These are phyloP conservation scores for Fraxinus cuspidata DNA, from an alignment of 257 asterid genomes.

Conservation along the genomic window DNA sequence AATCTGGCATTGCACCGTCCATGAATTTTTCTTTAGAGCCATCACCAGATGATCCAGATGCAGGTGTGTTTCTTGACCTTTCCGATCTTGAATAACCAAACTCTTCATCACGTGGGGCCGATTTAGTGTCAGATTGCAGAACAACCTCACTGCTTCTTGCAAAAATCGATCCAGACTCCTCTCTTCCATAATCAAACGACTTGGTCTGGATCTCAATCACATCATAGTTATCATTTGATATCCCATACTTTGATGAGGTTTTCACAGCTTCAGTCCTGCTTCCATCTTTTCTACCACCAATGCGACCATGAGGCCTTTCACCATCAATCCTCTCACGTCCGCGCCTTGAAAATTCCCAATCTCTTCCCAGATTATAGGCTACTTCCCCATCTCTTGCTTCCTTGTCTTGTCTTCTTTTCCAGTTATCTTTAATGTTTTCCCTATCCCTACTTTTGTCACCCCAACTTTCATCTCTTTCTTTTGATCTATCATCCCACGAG, in stretches of 20 bases:
- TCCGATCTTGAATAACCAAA: constrained; percentile 50
- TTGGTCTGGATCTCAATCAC: constrained; percentile 97
- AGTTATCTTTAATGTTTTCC: constrained; percentile 65
- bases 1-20: constrained; percentile 57
- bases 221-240: constrained; percentile 91
- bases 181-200: constrained; percentile 78
- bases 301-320: constrained; percentile 66
- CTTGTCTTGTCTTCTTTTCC: constrained; percentile 89
- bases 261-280: constrained; percentile 93
- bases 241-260: constrained; percentile 92
- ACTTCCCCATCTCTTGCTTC: constrained; percentile 67
- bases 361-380: constrained; percentile 69
- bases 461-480: constrained; percentile 84
- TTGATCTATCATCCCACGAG: constrained; percentile 74
- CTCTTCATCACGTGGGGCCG: constrained; percentile 50
- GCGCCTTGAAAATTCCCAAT: constrained; percentile 89
- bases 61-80: constrained; percentile 50
- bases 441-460: constrained; percentile 71
- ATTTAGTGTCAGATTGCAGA: constrained; percentile 46
- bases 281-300: constrained; percentile 89
- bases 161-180: constrained; percentile 55
- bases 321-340: constrained; percentile 73
- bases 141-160: constrained; percentile 46
- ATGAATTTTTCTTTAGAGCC: constrained; percentile 55
- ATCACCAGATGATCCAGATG: constrained; percentile 57